Evolutionary conservation across 176 grass and related monocot species (phyloP), one percentile per base, ranked within the genome.

Genomic region (Oryza coarctata): DNA sequence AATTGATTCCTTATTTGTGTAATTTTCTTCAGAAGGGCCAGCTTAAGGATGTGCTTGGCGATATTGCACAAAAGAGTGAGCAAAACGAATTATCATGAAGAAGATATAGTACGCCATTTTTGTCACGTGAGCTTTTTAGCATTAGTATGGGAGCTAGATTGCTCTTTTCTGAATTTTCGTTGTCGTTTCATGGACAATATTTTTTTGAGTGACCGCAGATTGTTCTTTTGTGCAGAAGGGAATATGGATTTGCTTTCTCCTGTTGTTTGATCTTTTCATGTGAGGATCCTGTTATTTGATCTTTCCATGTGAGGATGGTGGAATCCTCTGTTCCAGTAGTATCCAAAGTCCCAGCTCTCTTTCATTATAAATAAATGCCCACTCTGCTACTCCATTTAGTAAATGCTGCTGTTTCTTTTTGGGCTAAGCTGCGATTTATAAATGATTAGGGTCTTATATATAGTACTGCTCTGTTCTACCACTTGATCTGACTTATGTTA

Each of bases 1-100:
- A 14, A 2, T 27, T 82, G 50, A 61, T 17, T 73, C 68, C 11
- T 60, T 61, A 4, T 66, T 80, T 22, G 49, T 15, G 31, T 65
- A 31, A 47, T 85, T 71, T 79, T 75, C 38, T 90, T 77, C 91
- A 99, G 97, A 96, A 99, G 39, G 93, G 93, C 57, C 93, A 99
- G 43, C 93, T 99, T 35, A 92, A 89, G 84, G 89, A 90, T 68
- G 47, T 99, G 68, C 85, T 99, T 20, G 34, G 49, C 0, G 92
- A 90, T 60, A 55, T 88, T 61, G 64, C 71, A 33, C 71, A 79
- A 30, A 89, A 87, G 72, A 17, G 63, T 12, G 75, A 80, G 28
- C 71, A 92, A 41, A 63, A 70, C 18, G 31, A 65, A 43, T 52
- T 77, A 5, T 85, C 74, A 81, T 82, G 74, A 88, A 78, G 70